phyloP scores from a whole-genome alignment of 106 monocot genomes.

The Gastrodia elata region DNA sequence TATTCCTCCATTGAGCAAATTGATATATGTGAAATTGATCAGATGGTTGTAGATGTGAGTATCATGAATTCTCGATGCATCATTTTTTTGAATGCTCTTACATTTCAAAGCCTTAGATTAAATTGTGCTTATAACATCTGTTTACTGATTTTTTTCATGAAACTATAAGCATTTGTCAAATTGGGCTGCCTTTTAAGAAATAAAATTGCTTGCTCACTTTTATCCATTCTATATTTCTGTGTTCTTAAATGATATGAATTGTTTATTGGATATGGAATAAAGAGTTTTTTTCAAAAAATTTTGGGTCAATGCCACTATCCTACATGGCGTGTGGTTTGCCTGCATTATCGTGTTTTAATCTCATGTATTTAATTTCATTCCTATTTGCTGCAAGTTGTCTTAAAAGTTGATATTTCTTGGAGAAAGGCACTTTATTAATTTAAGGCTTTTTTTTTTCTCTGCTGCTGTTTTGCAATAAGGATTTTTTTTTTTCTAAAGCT shows the following conservation, averaged over 20 bases:
- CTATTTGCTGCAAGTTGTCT: too few species aligned
- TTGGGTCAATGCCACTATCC: too few species aligned
- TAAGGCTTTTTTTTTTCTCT: too few species aligned
- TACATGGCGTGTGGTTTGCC: too few species aligned
- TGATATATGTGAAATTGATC: conserved; percentile 70
- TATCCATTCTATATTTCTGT: neutral
- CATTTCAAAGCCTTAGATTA: neutral
- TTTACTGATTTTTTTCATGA: neutral
- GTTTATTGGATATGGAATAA: neutral
- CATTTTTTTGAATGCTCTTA: neutral
- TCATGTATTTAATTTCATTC: too few species aligned
- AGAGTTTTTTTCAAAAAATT: neutral
- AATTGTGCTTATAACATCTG: neutral
- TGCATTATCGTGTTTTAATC: too few species aligned
- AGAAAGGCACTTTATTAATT: too few species aligned
- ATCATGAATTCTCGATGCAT: neutral
- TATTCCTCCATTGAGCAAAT: conserved; percentile 44
- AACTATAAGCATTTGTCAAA: neutral
- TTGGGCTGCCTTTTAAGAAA: neutral
- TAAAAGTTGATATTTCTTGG: too few species aligned
- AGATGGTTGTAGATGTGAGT: conserved; percentile 59
- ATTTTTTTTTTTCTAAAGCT: neutral
- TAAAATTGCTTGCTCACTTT: neutral
- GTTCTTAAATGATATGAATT: neutral
- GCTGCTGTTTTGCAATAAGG: too few species aligned